Evolutionary conservation across 495 filamentous ascomycete genomes (phyloP).

Genomic region (Aspergillus campestris): DNA sequence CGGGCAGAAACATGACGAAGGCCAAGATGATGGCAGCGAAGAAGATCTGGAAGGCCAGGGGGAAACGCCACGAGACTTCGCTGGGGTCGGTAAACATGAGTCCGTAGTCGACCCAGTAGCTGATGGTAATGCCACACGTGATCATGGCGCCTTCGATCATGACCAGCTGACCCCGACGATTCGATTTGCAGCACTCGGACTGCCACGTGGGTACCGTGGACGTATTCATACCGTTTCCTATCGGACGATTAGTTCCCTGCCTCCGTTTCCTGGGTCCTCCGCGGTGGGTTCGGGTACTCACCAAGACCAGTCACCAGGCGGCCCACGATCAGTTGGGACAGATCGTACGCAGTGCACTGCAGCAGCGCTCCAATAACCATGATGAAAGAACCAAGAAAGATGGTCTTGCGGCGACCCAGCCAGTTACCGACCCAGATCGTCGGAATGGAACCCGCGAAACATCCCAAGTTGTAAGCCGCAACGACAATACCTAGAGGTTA

Average conservation of each 20-base stretch:
- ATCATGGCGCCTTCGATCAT: conserved; percentile 73
- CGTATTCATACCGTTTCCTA: conserved; percentile 53
- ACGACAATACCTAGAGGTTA: conserved; percentile 43
- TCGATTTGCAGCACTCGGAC: conserved; percentile 66
- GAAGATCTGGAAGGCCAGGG: conserved; percentile 63
- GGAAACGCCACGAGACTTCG: conserved; percentile 65
- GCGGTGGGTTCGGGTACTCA: conserved; percentile 6
- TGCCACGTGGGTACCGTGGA: conserved; percentile 71
- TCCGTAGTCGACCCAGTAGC: conserved; percentile 70
- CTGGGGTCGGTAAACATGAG: conserved; percentile 56
- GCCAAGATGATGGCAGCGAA: conserved; percentile 54
- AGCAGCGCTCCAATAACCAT: conserved; percentile 60
- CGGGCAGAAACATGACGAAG: conserved; percentile 58
- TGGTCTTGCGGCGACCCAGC: conserved; percentile 61
- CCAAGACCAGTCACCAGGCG: conserved; percentile 55
- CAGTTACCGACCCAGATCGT: conserved; percentile 55
- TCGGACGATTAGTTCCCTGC: neutral
- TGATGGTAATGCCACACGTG: conserved; percentile 62
- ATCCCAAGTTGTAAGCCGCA: conserved; percentile 58
- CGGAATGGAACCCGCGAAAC: conserved; percentile 52
- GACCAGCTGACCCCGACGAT: conserved; percentile 66
- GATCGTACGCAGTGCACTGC: conserved; percentile 52
- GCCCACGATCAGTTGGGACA: conserved; percentile 57
- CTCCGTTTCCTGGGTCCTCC: neutral
- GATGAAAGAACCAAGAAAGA: conserved; percentile 61